Evolutionary conservation across 352 stramenopile species (phyloP).

Genomic region (Pythium biforme): DNA sequence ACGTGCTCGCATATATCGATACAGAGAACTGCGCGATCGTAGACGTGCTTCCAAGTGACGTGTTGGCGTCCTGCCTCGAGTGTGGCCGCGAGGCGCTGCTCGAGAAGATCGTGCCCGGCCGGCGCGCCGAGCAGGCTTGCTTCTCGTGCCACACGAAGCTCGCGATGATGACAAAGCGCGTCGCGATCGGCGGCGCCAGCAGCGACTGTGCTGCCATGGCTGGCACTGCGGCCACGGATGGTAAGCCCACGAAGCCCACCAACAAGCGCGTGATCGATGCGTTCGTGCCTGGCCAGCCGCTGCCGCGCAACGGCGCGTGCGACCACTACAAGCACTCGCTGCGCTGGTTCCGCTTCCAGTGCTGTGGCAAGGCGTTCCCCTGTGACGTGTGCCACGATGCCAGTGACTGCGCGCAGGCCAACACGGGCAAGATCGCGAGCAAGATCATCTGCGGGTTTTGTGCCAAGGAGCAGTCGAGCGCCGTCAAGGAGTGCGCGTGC

Average conservation of each 20-base stretch:
- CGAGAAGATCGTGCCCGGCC: constrained; percentile 41
- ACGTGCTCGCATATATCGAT: constrained; percentile 65
- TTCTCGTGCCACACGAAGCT: constrained; percentile 82
- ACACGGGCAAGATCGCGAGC: constrained; percentile 74
- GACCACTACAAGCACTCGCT: constrained; percentile 80
- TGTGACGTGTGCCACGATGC: constrained; percentile 82
- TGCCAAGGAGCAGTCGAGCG: constrained; percentile 77
- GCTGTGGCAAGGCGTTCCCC: constrained; percentile 76
- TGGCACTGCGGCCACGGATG: neutral
- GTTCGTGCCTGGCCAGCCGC: constrained; percentile 62
- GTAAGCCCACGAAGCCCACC: constrained; percentile 23
- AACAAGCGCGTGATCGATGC: constrained; percentile 44
- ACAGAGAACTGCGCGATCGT: constrained; percentile 70
- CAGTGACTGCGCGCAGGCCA: constrained; percentile 67
- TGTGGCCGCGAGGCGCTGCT: constrained; percentile 70
- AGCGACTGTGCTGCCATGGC: neutral
- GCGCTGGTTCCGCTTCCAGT: constrained; percentile 86
- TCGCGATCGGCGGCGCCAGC: constrained; percentile 32
- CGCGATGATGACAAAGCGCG: constrained; percentile 62
- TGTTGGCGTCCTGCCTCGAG: constrained; percentile 70
- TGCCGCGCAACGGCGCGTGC: constrained; percentile 69
- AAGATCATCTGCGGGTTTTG: constrained; percentile 84
- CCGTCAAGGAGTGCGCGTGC: constrained; percentile 72
- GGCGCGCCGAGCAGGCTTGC: constrained; percentile 63
- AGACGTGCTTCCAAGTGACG: constrained; percentile 65